Evolutionary conservation across 2,329 filamentous ascomycete species (phyloP), one percentile per base, ranked within the genome.

Genomic region (Nigrospora oryzae): DNA sequence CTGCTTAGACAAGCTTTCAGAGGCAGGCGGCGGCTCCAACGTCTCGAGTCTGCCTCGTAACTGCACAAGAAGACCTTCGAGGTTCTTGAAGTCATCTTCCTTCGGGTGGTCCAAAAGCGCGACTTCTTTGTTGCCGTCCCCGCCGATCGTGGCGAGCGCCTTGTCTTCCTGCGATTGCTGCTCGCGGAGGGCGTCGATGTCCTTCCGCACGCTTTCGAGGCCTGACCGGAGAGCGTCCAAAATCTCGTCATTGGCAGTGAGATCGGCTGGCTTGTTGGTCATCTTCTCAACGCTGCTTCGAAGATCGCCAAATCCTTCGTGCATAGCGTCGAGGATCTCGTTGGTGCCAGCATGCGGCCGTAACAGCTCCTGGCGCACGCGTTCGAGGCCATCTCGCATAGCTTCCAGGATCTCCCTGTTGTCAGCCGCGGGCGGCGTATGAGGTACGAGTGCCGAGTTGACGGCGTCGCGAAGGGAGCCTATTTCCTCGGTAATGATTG

Each of bases 181-280:
- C 19, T 84, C 79, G n/a, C 86, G 85, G 35, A 96, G 72, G 16
- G 75, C 74, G 46, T 89, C 85, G 51, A 96, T 86, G 40, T 96
- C 90, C 2, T 78, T 74, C 43, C 83, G 82, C 14, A 97, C 74
- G 35, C 75, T 77, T 37, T 85, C 81, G 10, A 97, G 70, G 0
- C 89, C 90, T n/a, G 82, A 76, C 60, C 86, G 94, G 45, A 97
- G 74, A 0, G 87, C 88, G 48, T 95, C 87, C 1, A 96, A 73
- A 43, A 96, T 90, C 63, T 96, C 89, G 51, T 95, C 87, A 48
- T 86, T 91, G 46, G 88, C 83, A 1, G 85, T 90, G 63, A 91
- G 75, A 55, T 95, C 89, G 0, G 80, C 70, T 5, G 89, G 86
- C 65, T 89, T 93, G 59, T 91, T 83, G 17, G 81, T 73, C 14